Percentiles rank a stretch among this genome's conserved stretches.
phyloP scores from a whole-genome alignment of 2,329 filamentous ascomycete species.

The Phyllosticta capitalensis region DNA sequence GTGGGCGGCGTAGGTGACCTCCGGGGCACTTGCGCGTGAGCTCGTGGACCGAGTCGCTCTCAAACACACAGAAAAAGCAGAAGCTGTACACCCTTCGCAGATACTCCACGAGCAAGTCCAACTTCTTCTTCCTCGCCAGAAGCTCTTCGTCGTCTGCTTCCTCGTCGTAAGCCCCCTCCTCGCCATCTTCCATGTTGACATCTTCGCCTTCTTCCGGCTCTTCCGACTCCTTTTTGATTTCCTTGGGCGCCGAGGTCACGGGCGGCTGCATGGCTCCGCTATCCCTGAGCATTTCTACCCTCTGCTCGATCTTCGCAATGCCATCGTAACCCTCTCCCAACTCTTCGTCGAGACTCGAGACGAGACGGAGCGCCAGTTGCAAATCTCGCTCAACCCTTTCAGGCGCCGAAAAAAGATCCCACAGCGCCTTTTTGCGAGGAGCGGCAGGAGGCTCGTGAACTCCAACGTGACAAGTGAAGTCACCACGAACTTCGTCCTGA shows the following conservation, averaged over 20 bases:
- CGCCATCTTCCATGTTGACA: constrained; percentile 50
- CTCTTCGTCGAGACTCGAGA: constrained; percentile 76
- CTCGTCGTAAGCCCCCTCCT: constrained; percentile 55
- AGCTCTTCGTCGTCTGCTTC: constrained; percentile 87
- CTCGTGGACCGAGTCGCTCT: constrained; percentile 95
- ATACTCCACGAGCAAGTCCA: constrained; percentile 94
- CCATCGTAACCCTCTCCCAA: constrained; percentile 70
- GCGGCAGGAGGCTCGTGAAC: constrained; percentile 83
- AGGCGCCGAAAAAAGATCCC: constrained; percentile 91
- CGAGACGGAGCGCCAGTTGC: constrained; percentile 68
- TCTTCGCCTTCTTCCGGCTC: constrained; percentile 70
- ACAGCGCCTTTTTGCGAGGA: constrained; percentile 87
- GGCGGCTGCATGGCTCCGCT: constrained; percentile 68
- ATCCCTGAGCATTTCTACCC: constrained; percentile 69
- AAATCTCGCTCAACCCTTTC: constrained; percentile 90
- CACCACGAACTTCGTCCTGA: constrained; percentile 83
- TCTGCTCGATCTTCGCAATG: constrained; percentile 71
- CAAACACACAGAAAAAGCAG: constrained; percentile 99
- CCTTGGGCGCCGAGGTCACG: constrained; percentile 45
- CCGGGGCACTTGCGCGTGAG: constrained; percentile 91
- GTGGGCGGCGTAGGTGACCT: constrained; percentile 87
- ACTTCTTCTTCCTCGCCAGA: constrained; percentile 87
- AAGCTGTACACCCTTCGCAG: constrained; percentile 95
- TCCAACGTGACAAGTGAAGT: constrained; percentile 95
- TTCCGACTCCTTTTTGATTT: constrained; percentile 54